These are phyloP conservation scores for Phyllosticta citribraziliensis DNA, from an alignment of 2,329 filamentous ascomycete genomes.

Conservation along the genomic window DNA sequence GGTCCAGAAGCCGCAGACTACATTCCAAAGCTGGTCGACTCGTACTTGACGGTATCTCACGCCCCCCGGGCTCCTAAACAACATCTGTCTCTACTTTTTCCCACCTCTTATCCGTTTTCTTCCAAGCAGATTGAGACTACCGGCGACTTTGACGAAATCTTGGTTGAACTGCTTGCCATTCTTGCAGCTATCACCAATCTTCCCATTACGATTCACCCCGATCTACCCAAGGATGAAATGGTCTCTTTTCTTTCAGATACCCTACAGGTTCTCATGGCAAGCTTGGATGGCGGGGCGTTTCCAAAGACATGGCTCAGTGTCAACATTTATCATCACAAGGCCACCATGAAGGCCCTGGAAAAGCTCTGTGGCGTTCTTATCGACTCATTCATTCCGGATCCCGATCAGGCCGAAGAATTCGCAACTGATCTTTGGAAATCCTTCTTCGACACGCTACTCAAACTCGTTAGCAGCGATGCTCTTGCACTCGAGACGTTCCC, in stretches of 20 bases:
- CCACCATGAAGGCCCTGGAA: conserved; percentile 75
- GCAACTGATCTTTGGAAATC: conserved; percentile 89
- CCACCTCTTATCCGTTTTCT: conserved; percentile 81
- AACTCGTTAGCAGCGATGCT: conserved; percentile 78
- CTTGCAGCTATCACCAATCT: conserved; percentile 73
- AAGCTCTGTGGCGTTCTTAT: conserved; percentile 71
- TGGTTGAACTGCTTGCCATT: conserved; percentile 81
- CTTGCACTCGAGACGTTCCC: conserved; percentile 91
- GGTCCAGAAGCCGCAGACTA: conserved; percentile 78
- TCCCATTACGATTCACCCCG: conserved; percentile 63
- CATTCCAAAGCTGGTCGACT: conserved; percentile 82
- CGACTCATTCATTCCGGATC: conserved; percentile 75
- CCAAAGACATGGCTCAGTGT: conserved; percentile 84
- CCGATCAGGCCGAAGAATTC: conserved; percentile 85
- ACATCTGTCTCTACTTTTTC: conserved; percentile 77
- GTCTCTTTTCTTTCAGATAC: conserved; percentile 66
- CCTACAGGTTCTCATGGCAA: conserved; percentile 78
- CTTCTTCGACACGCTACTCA: conserved; percentile 83
- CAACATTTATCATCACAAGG: conserved; percentile 86
- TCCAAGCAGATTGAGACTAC: conserved; percentile 53
- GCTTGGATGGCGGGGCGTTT: conserved; percentile 82
- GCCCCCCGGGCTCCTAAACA: conserved; percentile 50
- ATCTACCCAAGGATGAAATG: conserved; percentile 64
- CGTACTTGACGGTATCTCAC: conserved; percentile 67
- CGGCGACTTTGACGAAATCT: conserved; percentile 68